Evolutionary conservation across 2,329 filamentous ascomycete species (phyloP).

Genomic region (Fusarium domesticum): DNA sequence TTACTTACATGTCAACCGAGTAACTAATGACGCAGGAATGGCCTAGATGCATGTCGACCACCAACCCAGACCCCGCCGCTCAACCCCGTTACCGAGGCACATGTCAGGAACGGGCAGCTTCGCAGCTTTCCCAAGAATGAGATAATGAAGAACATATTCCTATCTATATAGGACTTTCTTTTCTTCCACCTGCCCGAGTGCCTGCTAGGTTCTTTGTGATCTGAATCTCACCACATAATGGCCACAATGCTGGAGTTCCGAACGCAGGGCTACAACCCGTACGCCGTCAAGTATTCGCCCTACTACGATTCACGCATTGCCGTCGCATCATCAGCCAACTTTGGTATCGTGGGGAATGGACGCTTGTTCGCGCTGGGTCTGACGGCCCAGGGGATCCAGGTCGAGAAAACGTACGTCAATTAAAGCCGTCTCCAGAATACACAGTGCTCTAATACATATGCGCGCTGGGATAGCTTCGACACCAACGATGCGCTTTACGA

Average conservation of each 20-base stretch:
- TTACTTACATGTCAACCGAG: constrained; percentile 8
- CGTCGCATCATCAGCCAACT: constrained; percentile 88
- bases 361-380: constrained; percentile 80
- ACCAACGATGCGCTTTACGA: constrained; percentile 98
- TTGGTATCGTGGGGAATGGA: constrained; percentile 94
- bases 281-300: constrained; percentile 96
- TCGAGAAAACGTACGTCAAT: constrained; percentile 70
- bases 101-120: constrained; percentile 26
- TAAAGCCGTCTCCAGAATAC: background rate
- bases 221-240: constrained; percentile 29
- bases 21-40: constrained; percentile 10
- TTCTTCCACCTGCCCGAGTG: background rate
- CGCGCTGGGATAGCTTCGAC: constrained; percentile 64
- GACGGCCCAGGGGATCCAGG: constrained; percentile 76
- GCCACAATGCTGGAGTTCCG: constrained; percentile 86
- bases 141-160: constrained; percentile 3
- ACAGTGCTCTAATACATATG: constrained; percentile 1
- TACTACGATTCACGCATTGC: constrained; percentile 96
- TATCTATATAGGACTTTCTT: background rate
- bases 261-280: constrained; percentile 91
- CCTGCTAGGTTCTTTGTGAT: background rate
- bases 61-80: constrained; percentile 22
- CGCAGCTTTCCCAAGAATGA: constrained; percentile 6
- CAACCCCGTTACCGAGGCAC: constrained; percentile 35
- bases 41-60: constrained; percentile 17